A percentile compares a stretch with the other conserved stretches of the same genome.
phyloP scores from a whole-genome alignment of 2,329 filamentous ascomycete species.

The Colletotrichum eremochloae region DNA sequence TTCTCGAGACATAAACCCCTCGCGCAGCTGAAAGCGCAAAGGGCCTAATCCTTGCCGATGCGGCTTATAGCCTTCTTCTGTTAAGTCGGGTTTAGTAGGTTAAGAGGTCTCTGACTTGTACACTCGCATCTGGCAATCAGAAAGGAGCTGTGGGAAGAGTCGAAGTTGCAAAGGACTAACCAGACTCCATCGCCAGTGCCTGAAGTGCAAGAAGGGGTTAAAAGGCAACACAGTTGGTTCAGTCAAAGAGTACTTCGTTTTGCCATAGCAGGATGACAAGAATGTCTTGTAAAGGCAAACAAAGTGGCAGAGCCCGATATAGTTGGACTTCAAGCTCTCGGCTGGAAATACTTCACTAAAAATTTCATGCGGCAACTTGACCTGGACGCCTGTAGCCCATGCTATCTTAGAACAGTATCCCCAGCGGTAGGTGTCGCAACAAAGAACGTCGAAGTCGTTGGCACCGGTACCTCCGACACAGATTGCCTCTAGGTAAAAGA shows the following conservation, averaged over 20 bases:
- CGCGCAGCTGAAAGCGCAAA: slow-evolving; percentile 17
- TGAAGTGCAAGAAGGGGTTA: background rate
- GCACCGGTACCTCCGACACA: slow-evolving; percentile 45
- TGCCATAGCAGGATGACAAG: background rate
- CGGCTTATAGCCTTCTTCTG: background rate
- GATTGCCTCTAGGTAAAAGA: too few relatives aligned
- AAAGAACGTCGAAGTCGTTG: slow-evolving; percentile 51
- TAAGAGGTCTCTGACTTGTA: slow-evolving; percentile 14
- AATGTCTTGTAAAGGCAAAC: slow-evolving; percentile 7
- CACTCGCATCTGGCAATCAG: slow-evolving; percentile 52
- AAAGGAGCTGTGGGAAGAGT: slow-evolving; percentile 49
- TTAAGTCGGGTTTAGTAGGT: background rate
- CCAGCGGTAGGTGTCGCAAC: slow-evolving; percentile 48
- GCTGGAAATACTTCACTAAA: background rate
- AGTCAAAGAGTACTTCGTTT: background rate
- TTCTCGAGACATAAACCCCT: background rate
- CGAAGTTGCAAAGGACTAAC: slow-evolving; percentile 51
- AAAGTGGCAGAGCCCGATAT: slow-evolving; percentile 3
- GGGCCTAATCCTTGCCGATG: background rate
- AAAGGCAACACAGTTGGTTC: slow-evolving; percentile 3
- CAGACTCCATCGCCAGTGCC: slow-evolving; percentile 45
- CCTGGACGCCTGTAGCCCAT: background rate
- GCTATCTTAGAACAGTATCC: slow-evolving; percentile 47
- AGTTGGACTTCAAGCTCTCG: background rate
- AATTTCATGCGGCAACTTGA: background rate